These are phyloP conservation scores for Hamamelis virginiana DNA, from an alignment of 164 flowering plant genomes.

Conservation along the genomic window DNA sequence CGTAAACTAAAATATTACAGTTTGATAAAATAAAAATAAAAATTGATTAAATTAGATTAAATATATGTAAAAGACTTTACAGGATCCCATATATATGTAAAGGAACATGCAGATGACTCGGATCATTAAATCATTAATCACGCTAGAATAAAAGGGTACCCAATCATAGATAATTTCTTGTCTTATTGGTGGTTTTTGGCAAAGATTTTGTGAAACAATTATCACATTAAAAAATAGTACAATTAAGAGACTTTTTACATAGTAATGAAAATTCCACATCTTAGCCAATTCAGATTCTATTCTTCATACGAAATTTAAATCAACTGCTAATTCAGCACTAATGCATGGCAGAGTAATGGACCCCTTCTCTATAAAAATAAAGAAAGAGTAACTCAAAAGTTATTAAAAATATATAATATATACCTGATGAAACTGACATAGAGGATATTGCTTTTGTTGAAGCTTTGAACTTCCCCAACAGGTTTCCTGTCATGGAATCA, in stretches of 20 bases:
- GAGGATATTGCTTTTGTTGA: constrained; percentile 73
- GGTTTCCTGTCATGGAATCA: constrained; percentile 57
- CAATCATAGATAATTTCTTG: neutral
- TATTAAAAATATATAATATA: neutral
- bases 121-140: neutral
- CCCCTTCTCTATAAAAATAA: neutral
- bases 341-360: neutral
- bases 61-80: neutral
- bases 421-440: constrained; percentile 77
- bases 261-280: neutral
- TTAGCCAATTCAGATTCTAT: neutral
- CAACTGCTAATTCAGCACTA: neutral
- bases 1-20: neutral
- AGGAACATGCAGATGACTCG: neutral
- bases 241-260: too few species aligned
- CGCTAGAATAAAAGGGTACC: neutral
- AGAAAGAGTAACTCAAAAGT: neutral
- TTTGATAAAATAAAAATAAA: too few species aligned
- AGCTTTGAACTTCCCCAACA: constrained; percentile 70
- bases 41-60: too few species aligned
- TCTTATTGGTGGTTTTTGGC: neutral
- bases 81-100: neutral
- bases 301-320: neutral
- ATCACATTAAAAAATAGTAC: too few species aligned
- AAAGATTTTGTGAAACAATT: neutral